Evolutionary conservation across 371 early-diverging fungal genomes (phyloP).

Genomic region (Rhizomucor pusillus): DNA sequence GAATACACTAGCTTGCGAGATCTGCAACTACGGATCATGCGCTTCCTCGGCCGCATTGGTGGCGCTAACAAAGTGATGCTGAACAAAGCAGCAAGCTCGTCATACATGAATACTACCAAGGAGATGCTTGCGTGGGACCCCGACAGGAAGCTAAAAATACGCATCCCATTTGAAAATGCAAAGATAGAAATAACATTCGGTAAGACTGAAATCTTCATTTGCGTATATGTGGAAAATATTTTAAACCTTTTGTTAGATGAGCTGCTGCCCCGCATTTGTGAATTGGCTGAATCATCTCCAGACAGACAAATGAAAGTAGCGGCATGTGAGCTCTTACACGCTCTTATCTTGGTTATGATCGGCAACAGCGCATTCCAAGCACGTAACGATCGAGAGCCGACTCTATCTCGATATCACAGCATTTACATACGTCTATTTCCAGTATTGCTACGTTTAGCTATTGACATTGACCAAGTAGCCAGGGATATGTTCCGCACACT

Average conservation of each 20-base stretch:
- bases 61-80: slow-evolving; percentile 58
- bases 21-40: slow-evolving; percentile 61
- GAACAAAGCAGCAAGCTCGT: slow-evolving; percentile 1
- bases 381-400: slow-evolving; percentile 29
- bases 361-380: slow-evolving; percentile 63
- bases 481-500: slow-evolving; percentile 64
- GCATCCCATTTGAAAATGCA: slow-evolving; percentile 68
- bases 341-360: slow-evolving; percentile 67
- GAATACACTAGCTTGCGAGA: slow-evolving; percentile 28
- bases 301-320: slow-evolving; percentile 75
- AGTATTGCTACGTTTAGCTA: slow-evolving; percentile 63
- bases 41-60: slow-evolving; percentile 69
- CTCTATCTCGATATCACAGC: slow-evolving; percentile 57
- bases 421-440: slow-evolving; percentile 70
- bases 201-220: slow-evolving; percentile 22
- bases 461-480: slow-evolving; percentile 71
- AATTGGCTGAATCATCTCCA: slow-evolving; percentile 72
- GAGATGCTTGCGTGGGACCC: slow-evolving; percentile 62
- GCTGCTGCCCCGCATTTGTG: slow-evolving; percentile 71
- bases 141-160: slow-evolving; percentile 45
- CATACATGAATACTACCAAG: background rate
- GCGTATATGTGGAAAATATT: background rate
- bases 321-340: slow-evolving; percentile 77
- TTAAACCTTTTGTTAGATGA: slow-evolving; percentile 49
- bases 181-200: slow-evolving; percentile 64